These are phyloP conservation scores for Globisporangium echinulatum DNA, from an alignment of 352 stramenopile genomes.

Conservation along the genomic window DNA sequence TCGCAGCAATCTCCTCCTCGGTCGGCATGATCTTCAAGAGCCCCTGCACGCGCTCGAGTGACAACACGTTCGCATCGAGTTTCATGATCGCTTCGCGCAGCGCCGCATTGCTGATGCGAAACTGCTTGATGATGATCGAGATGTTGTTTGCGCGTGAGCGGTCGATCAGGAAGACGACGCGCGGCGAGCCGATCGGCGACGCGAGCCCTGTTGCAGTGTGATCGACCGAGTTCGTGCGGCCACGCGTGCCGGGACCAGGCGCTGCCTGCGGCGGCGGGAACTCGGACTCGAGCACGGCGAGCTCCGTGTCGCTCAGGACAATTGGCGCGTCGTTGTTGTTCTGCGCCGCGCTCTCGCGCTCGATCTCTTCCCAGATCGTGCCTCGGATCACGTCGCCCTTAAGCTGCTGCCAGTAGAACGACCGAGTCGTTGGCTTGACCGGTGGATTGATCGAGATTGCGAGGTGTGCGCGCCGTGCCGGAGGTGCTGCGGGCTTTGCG, in stretches of 20 bases:
- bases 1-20: constrained; percentile 75
- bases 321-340: constrained; percentile 60
- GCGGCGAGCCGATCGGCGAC: constrained; percentile 47
- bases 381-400: constrained; percentile 50
- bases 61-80: constrained; percentile 70
- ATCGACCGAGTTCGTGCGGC: constrained; percentile 37
- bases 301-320: constrained; percentile 37
- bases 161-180: constrained; percentile 73
- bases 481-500: constrained; percentile 9
- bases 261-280: constrained; percentile 50
- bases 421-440: constrained; percentile 47
- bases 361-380: constrained; percentile 78
- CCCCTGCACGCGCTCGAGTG: constrained; percentile 74
- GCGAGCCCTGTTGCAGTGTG: constrained; percentile 25
- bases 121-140: constrained; percentile 96
- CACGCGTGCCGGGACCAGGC: constrained; percentile 20
- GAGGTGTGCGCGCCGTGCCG: constrained; percentile 37
- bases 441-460: constrained; percentile 57
- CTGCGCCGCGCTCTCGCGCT: constrained; percentile 41
- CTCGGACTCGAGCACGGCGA: constrained; percentile 46
- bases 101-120: constrained; percentile 88
- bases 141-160: constrained; percentile 79
- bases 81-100: constrained; percentile 80
- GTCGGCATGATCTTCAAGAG: constrained; percentile 87
- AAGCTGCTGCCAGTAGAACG: constrained; percentile 77